Conservation (phyloP, 495 filamentous ascomycete species). For the Baudoinia panamericana region DNA sequence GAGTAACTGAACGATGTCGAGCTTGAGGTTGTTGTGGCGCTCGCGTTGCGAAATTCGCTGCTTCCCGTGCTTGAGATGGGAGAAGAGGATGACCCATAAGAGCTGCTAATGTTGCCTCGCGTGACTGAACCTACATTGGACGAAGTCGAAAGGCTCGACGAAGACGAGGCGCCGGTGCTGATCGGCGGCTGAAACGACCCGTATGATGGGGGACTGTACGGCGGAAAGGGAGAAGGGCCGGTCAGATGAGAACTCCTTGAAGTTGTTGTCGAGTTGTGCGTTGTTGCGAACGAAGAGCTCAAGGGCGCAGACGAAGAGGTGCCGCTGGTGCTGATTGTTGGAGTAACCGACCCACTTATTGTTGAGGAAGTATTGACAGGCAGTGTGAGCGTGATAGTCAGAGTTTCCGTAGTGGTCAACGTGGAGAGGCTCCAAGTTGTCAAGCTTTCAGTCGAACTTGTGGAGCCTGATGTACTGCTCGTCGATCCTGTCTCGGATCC, state of each 20-base stretch:
- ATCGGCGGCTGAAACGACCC: too few relatives aligned
- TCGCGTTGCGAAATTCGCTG: background rate
- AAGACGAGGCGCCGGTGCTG: too few relatives aligned
- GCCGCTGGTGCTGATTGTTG: background rate
- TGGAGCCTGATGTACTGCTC: background rate
- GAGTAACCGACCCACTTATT: background rate
- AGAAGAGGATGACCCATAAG: background rate
- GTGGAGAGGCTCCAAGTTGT: too few relatives aligned
- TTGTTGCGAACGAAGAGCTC: too few relatives aligned
- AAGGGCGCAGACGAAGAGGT: too few relatives aligned
- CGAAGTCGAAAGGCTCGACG: too few relatives aligned
- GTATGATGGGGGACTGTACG: too few relatives aligned
- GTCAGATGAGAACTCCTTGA: too few relatives aligned
- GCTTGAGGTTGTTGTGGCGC: background rate
- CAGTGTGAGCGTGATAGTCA: constrained; percentile 1
- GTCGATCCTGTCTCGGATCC: background rate
- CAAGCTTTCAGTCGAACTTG: background rate
- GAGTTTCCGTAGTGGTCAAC: constrained; percentile 1
- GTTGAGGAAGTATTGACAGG: background rate
- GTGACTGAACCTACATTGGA: too few relatives aligned
- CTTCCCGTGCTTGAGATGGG: background rate
- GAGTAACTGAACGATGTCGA: background rate
- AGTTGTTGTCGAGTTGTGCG: too few relatives aligned
- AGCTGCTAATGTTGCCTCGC: background rate
- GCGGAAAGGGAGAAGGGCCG: too few relatives aligned